Evolutionary conservation across 495 filamentous ascomycete genomes (phyloP).

Genomic region (Neohortaea acidophila): DNA sequence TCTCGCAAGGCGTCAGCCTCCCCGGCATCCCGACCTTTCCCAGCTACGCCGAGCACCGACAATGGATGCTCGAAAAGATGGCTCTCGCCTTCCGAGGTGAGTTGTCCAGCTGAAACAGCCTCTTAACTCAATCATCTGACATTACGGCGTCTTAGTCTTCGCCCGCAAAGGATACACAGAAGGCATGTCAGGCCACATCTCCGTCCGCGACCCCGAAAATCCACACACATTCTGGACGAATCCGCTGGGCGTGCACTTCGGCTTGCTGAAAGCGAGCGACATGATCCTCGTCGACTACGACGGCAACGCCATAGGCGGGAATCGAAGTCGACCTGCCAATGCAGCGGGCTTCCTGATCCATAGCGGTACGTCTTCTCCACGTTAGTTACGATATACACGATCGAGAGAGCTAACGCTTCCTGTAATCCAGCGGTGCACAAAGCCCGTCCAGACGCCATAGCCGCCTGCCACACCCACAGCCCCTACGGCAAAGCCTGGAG

Average conservation of each 20-base stretch:
- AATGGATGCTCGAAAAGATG: conserved; percentile 41
- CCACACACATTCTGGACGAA: conserved; percentile 52
- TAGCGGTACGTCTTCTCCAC: no score
- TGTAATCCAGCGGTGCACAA: no score
- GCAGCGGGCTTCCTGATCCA: conserved; percentile 30
- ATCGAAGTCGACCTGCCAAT: conserved; percentile 25
- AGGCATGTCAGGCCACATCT: conserved; percentile 51
- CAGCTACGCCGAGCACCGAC: conserved; percentile 24
- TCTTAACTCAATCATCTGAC: no score
- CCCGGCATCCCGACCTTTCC: conserved; percentile 24
- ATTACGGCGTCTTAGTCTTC: no score
- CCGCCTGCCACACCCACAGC: conserved; percentile 27
- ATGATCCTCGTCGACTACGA: conserved; percentile 29
- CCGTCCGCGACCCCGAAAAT: conserved; percentile 46
- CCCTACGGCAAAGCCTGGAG: conserved; percentile 28
- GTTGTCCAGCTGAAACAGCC: no score
- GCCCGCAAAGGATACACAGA: conserved; percentile 45
- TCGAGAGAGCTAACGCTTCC: neutral
- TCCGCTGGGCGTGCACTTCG: conserved; percentile 27
- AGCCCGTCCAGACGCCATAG: conserved; percentile 26
- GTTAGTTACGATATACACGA: no score
- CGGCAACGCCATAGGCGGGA: conserved; percentile 27
- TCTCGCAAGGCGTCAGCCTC: conserved; percentile 23
- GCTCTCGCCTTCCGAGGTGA: conserved; percentile 45
- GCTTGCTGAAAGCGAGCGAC: conserved; percentile 24